A percentile compares a stretch with the other conserved stretches of the same genome.
These are phyloP conservation scores for Xanthoconium separans DNA, from an alignment of 1,284 basidiomycete genomes.

Conservation along the genomic window DNA sequence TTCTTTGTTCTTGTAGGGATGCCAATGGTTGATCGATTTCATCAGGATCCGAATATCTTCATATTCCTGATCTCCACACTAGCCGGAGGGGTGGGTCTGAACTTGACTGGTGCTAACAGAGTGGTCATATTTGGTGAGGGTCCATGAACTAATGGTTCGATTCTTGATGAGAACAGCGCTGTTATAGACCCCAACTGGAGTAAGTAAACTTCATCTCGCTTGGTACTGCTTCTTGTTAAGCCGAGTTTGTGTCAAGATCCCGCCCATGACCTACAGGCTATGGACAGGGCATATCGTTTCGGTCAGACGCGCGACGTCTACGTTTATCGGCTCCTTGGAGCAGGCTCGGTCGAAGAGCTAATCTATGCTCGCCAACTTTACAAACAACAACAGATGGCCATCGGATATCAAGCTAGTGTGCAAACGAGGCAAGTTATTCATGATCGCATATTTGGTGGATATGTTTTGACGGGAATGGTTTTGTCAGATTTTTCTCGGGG, in stretches of 20 bases:
- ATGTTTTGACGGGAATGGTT: neutral
- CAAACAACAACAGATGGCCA: conserved; percentile 88
- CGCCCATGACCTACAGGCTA: conserved; percentile 83
- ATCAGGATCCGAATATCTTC: conserved; percentile 69
- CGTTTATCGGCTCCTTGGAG: conserved; percentile 82
- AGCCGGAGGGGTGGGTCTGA: conserved; percentile 75
- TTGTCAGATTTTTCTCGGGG: conserved; percentile 71
- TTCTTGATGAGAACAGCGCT: conserved; percentile 1
- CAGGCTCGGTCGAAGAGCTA: conserved; percentile 83
- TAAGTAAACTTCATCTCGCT: conserved; percentile 36
- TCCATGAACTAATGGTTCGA: neutral
- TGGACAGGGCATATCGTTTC: conserved; percentile 87
- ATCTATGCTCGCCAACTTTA: conserved; percentile 86
- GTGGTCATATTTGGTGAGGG: conserved; percentile 80
- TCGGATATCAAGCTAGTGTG: conserved; percentile 79
- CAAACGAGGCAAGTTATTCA: conserved; percentile 60
- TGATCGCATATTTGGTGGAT: neutral
- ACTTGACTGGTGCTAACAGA: conserved; percentile 77
- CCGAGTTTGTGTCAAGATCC: conserved; percentile 52
- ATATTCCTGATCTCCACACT: conserved; percentile 80
- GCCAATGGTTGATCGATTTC: conserved; percentile 79
- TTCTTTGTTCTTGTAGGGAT: conserved; percentile 53
- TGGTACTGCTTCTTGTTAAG: neutral
- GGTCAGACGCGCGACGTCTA: conserved; percentile 86
- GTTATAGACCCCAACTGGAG: conserved; percentile 85